These are phyloP conservation scores for Aspergillus taichungensis DNA, from an alignment of 495 filamentous ascomycete genomes.

Conservation along the genomic window DNA sequence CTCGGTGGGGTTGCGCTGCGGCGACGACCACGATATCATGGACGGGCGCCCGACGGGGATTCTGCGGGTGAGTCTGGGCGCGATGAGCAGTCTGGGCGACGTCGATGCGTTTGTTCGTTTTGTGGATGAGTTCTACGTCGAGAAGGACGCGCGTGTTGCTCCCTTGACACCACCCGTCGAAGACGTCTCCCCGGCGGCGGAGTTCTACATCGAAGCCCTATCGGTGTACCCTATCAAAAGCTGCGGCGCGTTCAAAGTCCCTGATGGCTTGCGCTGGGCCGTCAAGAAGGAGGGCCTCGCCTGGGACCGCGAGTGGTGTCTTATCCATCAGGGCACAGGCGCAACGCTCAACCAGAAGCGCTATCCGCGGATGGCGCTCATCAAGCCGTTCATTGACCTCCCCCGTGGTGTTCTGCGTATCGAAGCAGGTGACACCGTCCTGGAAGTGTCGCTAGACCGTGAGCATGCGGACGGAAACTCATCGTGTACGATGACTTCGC, in stretches of 20 bases:
- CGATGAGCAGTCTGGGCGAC: constrained; percentile 77
- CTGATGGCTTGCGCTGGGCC: constrained; percentile 57
- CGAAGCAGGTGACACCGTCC: constrained; percentile 15
- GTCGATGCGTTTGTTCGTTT: constrained; percentile 62
- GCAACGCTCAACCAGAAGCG: constrained; percentile 73
- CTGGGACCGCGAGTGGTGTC: constrained; percentile 92
- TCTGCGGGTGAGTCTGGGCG: constrained; percentile 75
- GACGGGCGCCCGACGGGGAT: constrained; percentile 79
- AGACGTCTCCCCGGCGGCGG: constrained; percentile 10
- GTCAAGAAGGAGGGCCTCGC: constrained; percentile 68
- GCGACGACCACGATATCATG: constrained; percentile 71
- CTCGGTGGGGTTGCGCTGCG: constrained; percentile 69
- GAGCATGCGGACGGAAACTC: constrained; percentile 32
- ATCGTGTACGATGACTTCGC: constrained; percentile 34
- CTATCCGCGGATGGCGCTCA: constrained; percentile 73
- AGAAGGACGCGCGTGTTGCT: constrained; percentile 25
- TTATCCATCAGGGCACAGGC: constrained; percentile 74
- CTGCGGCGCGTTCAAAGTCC: constrained; percentile 70
- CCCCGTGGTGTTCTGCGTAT: constrained; percentile 45
- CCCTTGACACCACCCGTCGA: constrained; percentile 14
- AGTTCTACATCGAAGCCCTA: constrained; percentile 51
- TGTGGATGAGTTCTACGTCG: constrained; percentile 68
- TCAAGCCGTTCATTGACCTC: constrained; percentile 63
- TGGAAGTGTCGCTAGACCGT: constrained; percentile 53
- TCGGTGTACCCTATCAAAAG: constrained; percentile 81